Conservation (phyloP, 805 yeast species). For the Torulaspora indica region DNA sequence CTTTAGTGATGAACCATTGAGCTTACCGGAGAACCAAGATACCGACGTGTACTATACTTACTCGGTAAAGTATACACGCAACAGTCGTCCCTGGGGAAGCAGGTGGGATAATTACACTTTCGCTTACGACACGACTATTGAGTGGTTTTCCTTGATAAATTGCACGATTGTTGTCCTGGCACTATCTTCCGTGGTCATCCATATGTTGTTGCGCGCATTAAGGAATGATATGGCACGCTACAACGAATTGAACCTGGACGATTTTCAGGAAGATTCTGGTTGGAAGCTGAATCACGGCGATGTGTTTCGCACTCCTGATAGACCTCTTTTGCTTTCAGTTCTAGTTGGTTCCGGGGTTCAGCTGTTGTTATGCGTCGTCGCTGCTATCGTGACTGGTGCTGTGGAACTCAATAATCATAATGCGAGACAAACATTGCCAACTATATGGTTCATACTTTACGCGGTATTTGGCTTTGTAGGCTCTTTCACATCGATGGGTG, state of each 20-base stretch:
- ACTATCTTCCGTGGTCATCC: constrained; percentile 71
- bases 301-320: constrained; percentile 78
- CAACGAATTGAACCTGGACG: constrained; percentile 84
- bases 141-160: constrained; percentile 90
- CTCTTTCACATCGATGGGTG: constrained; percentile 78
- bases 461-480: constrained; percentile 78
- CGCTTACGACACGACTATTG: constrained; percentile 86
- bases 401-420: constrained; percentile 90
- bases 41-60: constrained; percentile 75
- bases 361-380: constrained; percentile 66
- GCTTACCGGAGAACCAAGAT: constrained; percentile 46
- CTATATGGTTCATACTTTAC: constrained; percentile 81
- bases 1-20: constrained; percentile 39
- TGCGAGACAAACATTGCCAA: constrained; percentile 87
- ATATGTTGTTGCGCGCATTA: constrained; percentile 71
- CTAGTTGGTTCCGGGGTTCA: constrained; percentile 87
- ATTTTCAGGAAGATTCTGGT: constrained; percentile 87
- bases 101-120: constrained; percentile 97
- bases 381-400: constrained; percentile 75
- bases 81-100: constrained; percentile 88
- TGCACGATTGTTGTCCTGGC: constrained; percentile 77
- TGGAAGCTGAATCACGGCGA: constrained; percentile 97
- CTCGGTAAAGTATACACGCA: constrained; percentile 66
- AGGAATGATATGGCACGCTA: constrained; percentile 82
- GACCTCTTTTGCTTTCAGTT: constrained; percentile 67